Percentiles rank a stretch among this genome's conserved stretches.
phyloP scores from a whole-genome alignment of 2,329 filamentous ascomycete species.

The Penicillium sclerotigenum region DNA sequence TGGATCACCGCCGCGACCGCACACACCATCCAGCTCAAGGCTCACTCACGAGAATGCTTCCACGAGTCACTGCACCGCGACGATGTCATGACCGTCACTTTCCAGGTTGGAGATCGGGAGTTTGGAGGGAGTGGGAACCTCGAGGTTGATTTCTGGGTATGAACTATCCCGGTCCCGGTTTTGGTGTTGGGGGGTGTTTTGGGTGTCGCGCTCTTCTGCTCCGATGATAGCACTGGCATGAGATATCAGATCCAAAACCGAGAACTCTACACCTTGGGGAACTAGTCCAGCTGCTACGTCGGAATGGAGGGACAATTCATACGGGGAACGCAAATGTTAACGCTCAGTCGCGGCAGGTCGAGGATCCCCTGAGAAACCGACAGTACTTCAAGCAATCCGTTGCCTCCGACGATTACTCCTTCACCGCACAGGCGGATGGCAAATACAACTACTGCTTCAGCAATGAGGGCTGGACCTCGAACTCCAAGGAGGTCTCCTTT shows the following conservation, averaged over 20 bases:
- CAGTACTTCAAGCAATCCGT: slow-evolving; percentile 76
- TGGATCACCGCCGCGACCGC: slow-evolving; percentile 62
- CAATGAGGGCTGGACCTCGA: slow-evolving; percentile 96
- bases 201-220: not conserved
- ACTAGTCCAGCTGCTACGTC: not conserved
- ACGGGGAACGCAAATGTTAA: slow-evolving; percentile 9
- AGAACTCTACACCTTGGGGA: not conserved
- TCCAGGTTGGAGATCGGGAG: slow-evolving; percentile 95
- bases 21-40: slow-evolving; percentile 93
- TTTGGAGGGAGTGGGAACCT: slow-evolving; percentile 92
- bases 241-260: not conserved
- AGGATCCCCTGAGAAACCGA: slow-evolving; percentile 71
- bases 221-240: not conserved
- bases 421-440: slow-evolving; percentile 79
- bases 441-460: slow-evolving; percentile 97
- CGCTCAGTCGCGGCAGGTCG: slow-evolving; percentile 55
- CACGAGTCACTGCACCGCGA: slow-evolving; percentile 88
- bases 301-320: not conserved
- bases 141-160: slow-evolving; percentile 97
- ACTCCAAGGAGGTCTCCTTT: slow-evolving; percentile 97
- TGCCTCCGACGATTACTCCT: slow-evolving; percentile 89
- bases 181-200: not conserved
- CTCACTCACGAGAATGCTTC: slow-evolving; percentile 96
- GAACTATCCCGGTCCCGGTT: slow-evolving; percentile 28
- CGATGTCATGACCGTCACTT: slow-evolving; percentile 97